phyloP scores from a whole-genome alignment of 176 grass and related monocot genomes.

The Poa pratensis region DNA sequence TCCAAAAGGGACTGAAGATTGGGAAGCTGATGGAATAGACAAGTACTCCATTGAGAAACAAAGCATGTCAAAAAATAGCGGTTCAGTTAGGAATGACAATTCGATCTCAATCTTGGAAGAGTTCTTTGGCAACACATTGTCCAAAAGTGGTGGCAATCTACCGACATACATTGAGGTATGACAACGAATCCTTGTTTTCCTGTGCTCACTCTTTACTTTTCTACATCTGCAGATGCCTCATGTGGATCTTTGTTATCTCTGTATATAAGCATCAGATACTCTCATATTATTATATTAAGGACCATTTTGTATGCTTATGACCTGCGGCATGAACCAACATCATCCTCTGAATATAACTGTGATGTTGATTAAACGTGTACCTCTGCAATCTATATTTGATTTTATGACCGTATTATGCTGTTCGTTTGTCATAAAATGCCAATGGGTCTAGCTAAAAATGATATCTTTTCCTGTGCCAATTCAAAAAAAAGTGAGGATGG shows the following conservation, averaged over 20 bases:
- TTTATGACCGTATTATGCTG: not conserved
- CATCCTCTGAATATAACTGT: slow-evolving; percentile 13
- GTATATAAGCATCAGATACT: slow-evolving; percentile 24
- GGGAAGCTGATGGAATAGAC: slow-evolving; percentile 60
- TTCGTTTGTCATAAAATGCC: slow-evolving; percentile 19
- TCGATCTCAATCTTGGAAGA: slow-evolving; percentile 83
- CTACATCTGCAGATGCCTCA: not conserved
- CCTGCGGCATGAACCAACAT: not conserved
- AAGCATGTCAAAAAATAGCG: slow-evolving; percentile 41
- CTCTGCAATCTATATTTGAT: slow-evolving; percentile 24
- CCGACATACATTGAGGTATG: slow-evolving; percentile 56
- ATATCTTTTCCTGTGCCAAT: not conserved
- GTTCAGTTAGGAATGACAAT: slow-evolving; percentile 53
- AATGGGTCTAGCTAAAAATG: not conserved
- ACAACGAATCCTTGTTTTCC: slow-evolving; percentile 13
- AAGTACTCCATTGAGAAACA: slow-evolving; percentile 64
- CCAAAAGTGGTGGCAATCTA: slow-evolving; percentile 52
- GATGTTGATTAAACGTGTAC: slow-evolving; percentile 17
- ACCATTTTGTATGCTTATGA: not conserved
- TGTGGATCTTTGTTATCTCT: not conserved
- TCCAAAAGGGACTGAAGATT: slow-evolving; percentile 51
- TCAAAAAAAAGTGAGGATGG: not conserved
- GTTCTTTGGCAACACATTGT: slow-evolving; percentile 76
- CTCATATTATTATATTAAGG: slow-evolving; percentile 8
- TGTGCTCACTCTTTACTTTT: slow-evolving; percentile 30